Conservation (phyloP, 768 basidiomycete species). For the Boletus bicolor region DNA sequence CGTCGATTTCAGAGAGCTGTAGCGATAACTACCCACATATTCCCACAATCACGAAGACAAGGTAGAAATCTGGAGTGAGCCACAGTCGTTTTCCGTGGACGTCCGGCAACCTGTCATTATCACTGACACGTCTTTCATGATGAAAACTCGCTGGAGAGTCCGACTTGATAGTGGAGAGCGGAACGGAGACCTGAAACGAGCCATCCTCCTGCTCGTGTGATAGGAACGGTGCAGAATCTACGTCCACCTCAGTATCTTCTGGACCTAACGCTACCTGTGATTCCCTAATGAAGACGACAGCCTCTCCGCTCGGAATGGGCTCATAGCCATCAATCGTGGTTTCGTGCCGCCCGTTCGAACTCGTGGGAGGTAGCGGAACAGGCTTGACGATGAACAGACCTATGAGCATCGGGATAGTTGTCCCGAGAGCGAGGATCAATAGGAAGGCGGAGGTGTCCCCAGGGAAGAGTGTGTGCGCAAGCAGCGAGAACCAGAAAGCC, state of each 20-base stretch:
- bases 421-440: conserved; percentile 72
- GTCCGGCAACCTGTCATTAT: conserved; percentile 41
- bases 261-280: conserved; percentile 11
- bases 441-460: conserved; percentile 80
- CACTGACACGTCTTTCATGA: neutral
- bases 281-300: conserved; percentile 24
- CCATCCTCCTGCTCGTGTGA: conserved; percentile 16
- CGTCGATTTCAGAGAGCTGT: neutral
- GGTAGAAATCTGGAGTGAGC: conserved; percentile 57
- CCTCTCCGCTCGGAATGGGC: conserved; percentile 15
- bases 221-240: conserved; percentile 23
- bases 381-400: conserved; percentile 72
- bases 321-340: conserved; percentile 18
- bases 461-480: conserved; percentile 68
- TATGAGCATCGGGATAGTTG: conserved; percentile 74
- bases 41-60: conserved; percentile 53
- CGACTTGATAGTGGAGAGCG: conserved; percentile 21
- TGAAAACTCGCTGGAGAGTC: conserved; percentile 13
- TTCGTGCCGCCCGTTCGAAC: neutral
- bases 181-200: conserved; percentile 14
- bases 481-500: conserved; percentile 82
- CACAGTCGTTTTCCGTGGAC: conserved; percentile 54
- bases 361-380: conserved; percentile 53
- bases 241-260: conserved; percentile 14
- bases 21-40: conserved; percentile 43